A percentile compares a stretch with the other conserved stretches of the same genome.
Conservation (phyloP, 345 rosid species). For the Gossypium turneri region DNA sequence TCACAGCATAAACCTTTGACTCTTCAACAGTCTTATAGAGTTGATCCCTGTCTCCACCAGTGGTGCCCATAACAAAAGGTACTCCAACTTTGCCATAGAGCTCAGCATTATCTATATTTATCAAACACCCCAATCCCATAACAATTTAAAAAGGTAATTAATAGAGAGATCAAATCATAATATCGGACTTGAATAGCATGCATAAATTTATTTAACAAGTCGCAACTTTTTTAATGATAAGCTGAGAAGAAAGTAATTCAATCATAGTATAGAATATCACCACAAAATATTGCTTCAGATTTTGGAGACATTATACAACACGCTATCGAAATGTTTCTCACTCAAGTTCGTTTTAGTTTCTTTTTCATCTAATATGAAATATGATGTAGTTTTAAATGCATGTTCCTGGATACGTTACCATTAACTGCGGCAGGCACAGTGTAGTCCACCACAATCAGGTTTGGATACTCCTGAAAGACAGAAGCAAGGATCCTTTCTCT, state of each 20-base stretch:
- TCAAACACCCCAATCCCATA: conserved; percentile 5
- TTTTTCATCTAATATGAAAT: not conserved
- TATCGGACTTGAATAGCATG: not conserved
- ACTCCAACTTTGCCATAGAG: conserved; percentile 87
- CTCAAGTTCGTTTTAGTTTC: not conserved
- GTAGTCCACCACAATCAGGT: conserved; percentile 78
- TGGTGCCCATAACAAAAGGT: conserved; percentile 97
- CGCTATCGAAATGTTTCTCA: not conserved
- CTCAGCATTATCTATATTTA: conserved; percentile 64
- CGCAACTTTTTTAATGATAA: not conserved
- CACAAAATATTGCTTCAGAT: not conserved
- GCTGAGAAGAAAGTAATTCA: conserved; percentile 3
- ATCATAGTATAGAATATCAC: conserved; percentile 1
- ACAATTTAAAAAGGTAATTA: not conserved
- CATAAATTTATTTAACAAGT: not conserved
- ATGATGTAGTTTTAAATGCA: not conserved
- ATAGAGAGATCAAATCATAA: not conserved
- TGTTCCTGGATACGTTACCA: conserved; percentile 35
- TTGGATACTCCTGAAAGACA: conserved; percentile 52
- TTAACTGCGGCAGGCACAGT: conserved; percentile 83
- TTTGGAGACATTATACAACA: not conserved
- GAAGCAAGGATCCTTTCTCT: conserved; percentile 69
- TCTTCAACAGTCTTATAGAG: conserved; percentile 66
- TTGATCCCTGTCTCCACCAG: conserved; percentile 77
- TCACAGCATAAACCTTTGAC: conserved; percentile 73